Percentiles rank a stretch among this genome's conserved stretches.
These are phyloP conservation scores for Leccinum aurantiacum DNA, from an alignment of 768 basidiomycete species.

Conservation along the genomic window DNA sequence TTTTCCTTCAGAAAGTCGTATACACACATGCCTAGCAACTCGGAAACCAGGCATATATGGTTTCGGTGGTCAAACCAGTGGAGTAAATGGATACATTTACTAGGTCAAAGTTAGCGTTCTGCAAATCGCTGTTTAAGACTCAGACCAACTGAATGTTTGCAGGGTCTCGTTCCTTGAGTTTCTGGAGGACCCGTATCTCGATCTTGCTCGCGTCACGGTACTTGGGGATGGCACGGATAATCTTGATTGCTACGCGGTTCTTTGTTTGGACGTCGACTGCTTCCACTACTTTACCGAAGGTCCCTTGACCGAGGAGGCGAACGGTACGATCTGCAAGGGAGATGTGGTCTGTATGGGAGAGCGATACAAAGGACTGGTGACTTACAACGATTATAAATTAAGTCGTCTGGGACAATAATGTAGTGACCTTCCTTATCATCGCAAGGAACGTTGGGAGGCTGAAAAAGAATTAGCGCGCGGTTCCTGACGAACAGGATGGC, in stretches of 20 bases:
- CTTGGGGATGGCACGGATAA: conserved; percentile 97
- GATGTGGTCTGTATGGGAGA: conserved; percentile 15
- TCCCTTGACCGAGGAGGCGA: conserved; percentile 90
- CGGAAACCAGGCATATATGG: conserved; percentile 96
- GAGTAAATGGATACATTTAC: conserved; percentile 96
- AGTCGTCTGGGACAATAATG: conserved; percentile 89
- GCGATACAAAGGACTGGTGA: conserved; percentile 15
- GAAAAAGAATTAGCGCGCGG: conserved; percentile 30
- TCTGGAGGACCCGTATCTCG: conserved; percentile 92
- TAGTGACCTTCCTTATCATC: conserved; percentile 99
- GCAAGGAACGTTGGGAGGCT: conserved; percentile 76
- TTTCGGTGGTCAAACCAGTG: conserved; percentile 96
- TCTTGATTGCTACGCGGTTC: conserved; percentile 91
- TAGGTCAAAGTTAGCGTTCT: conserved; percentile 36
- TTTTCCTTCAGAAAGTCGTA: conserved; percentile 99
- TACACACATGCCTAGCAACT: conserved; percentile 94
- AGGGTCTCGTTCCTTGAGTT: conserved; percentile 87
- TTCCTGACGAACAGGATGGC: conserved; percentile 20
- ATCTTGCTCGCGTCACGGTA: conserved; percentile 99
- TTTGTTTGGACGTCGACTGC: conserved; percentile 78
- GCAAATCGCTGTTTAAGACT: conserved; percentile 9
- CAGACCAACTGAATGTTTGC: conserved; percentile 78
- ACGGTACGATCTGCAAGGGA: conserved; percentile 79
- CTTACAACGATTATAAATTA: conserved; percentile 84
- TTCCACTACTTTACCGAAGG: conserved; percentile 98